Conservation (phyloP, 2,329 filamentous ascomycete species). For the Paecilomyces variotii region DNA sequence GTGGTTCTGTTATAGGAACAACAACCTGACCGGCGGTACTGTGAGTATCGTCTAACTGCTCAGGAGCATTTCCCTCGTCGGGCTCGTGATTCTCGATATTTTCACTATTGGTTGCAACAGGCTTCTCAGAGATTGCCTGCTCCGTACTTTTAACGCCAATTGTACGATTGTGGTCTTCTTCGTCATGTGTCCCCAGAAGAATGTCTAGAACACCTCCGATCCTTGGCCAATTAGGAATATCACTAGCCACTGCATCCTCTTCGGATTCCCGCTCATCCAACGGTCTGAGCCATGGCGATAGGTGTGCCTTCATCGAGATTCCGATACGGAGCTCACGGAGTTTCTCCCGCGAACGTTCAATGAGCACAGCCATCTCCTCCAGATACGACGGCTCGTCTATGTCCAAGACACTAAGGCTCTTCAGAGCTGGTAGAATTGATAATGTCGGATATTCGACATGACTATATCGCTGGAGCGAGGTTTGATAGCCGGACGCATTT, state of each 20-base stretch:
- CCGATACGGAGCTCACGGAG: slow-evolving; percentile 67
- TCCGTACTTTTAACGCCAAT: not conserved
- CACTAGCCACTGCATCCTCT: slow-evolving; percentile 5
- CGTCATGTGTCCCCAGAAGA: slow-evolving; percentile 10
- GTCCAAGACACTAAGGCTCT: slow-evolving; percentile 67
- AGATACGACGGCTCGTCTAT: slow-evolving; percentile 77
- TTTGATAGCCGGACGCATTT: slow-evolving; percentile 15
- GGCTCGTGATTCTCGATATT: not conserved
- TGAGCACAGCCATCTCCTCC: slow-evolving; percentile 71
- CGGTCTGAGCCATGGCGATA: slow-evolving; percentile 21
- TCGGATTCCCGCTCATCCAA: slow-evolving; percentile 9
- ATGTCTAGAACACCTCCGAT: slow-evolving; percentile 25
- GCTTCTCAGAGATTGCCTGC: not conserved
- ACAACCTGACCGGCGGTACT: not conserved
- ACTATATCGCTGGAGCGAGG: slow-evolving; percentile 44
- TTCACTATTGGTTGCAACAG: not conserved
- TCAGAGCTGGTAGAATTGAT: slow-evolving; percentile 66
- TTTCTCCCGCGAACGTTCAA: slow-evolving; percentile 59
- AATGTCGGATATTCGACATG: slow-evolving; percentile 72
- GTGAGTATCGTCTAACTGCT: not conserved
- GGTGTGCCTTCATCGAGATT: slow-evolving; percentile 44
- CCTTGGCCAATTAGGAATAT: slow-evolving; percentile 21
- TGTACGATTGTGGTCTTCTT: not conserved
- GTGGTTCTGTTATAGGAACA: not conserved
- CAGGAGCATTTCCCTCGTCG: not conserved